phyloP scores from a whole-genome alignment of 495 filamentous ascomycete species.

The Clohesyomyces aquaticus region DNA sequence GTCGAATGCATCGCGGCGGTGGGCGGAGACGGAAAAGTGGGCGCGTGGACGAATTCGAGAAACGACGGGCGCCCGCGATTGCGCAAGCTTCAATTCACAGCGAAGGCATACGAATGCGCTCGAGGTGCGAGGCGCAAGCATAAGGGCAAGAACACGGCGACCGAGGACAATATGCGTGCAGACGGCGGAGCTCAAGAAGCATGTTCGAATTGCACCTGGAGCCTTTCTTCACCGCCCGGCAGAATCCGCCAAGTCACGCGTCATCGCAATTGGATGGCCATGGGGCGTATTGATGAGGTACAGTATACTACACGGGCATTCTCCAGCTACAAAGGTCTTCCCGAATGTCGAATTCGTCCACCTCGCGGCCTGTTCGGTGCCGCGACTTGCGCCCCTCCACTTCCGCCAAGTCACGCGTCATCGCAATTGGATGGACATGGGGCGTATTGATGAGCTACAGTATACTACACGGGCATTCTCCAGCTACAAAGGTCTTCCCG shows the following conservation, averaged over 20 bases:
- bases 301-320: constrained; percentile 33
- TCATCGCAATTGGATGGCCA: not conserved
- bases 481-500: constrained; percentile 53
- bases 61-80: not conserved
- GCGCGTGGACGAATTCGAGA: constrained; percentile 8
- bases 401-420: constrained; percentile 18
- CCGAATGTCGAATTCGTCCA: constrained; percentile 49
- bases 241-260: constrained; percentile 32
- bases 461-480: constrained; percentile 38
- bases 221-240: constrained; percentile 28
- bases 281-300: no score
- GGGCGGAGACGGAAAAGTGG: constrained; percentile 27
- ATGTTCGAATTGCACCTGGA: not conserved
- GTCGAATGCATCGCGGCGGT: constrained; percentile 18
- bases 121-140: constrained; percentile 38
- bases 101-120: constrained; percentile 40
- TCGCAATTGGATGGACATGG: not conserved
- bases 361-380: constrained; percentile 41
- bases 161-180: not conserved
- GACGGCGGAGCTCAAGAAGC: constrained; percentile 6
- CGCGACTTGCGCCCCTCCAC: constrained; percentile 36
- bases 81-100: constrained; percentile 30
- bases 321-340: constrained; percentile 53
- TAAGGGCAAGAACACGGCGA: constrained; percentile 13
- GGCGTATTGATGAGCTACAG: no score